These are phyloP conservation scores for Pezicula rhizophila DNA, from an alignment of 2,329 filamentous ascomycete genomes.

Conservation along the genomic window DNA sequence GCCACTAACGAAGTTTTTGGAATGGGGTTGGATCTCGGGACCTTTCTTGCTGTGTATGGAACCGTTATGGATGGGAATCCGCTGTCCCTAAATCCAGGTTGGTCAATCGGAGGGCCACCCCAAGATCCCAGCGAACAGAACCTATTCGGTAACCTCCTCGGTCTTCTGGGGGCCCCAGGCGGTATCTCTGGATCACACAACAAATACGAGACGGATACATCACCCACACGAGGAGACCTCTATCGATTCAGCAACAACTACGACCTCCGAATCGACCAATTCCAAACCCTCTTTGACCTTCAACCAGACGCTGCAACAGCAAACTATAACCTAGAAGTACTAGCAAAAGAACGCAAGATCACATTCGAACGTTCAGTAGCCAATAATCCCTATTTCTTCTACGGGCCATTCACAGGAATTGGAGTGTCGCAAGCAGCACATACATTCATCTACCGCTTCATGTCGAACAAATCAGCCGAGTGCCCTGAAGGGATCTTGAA, in stretches of 20 bases:
- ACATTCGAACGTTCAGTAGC: slow-evolving; percentile 41
- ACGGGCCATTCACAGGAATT: slow-evolving; percentile 44
- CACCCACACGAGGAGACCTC: slow-evolving; percentile 20
- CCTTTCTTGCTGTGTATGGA: slow-evolving; percentile 33
- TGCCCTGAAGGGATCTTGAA: slow-evolving; percentile 41
- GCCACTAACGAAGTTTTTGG: slow-evolving; percentile 29
- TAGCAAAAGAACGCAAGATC: slow-evolving; percentile 36
- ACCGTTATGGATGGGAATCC: slow-evolving; percentile 38
- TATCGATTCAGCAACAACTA: slow-evolving; percentile 36
- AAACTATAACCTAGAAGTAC: slow-evolving; percentile 31
- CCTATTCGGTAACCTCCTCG: slow-evolving; percentile 29
- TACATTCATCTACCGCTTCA: slow-evolving; percentile 36
- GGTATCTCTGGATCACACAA: slow-evolving; percentile 24
- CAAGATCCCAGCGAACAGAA: background rate
- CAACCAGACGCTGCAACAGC: slow-evolving; percentile 31
- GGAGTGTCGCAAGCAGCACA: slow-evolving; percentile 43
- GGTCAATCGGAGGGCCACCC: slow-evolving; percentile 34
- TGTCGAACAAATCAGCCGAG: slow-evolving; percentile 38
- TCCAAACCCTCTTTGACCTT: slow-evolving; percentile 39
- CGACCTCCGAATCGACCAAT: slow-evolving; percentile 46
- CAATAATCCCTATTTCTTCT: slow-evolving; percentile 49
- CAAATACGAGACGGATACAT: slow-evolving; percentile 20
- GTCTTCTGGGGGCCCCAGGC: slow-evolving; percentile 30
- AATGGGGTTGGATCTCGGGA: slow-evolving; percentile 35
- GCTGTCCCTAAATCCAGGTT: slow-evolving; percentile 36